Conservation (phyloP, 169 alveolate genomes). For the Cryptosporidium meleagridis region DNA sequence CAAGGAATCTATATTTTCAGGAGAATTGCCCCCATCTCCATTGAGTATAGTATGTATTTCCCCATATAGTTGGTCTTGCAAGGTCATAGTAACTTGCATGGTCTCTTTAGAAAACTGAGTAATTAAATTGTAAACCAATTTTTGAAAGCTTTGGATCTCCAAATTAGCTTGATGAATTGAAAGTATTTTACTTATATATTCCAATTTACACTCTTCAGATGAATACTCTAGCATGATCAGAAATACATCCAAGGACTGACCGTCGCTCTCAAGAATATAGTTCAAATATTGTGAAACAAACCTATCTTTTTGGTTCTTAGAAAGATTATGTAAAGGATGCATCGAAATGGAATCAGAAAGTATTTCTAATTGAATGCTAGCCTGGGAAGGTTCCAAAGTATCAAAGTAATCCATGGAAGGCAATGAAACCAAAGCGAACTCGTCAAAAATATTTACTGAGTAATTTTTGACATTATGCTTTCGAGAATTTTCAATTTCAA, state of each 20-base stretch:
- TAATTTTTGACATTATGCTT: neutral
- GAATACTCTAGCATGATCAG: constrained; percentile 56
- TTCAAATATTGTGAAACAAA: constrained; percentile 58
- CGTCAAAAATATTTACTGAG: constrained; percentile 6
- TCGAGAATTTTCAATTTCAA: constrained; percentile 16
- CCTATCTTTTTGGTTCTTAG: constrained; percentile 1
- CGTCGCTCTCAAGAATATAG: constrained; percentile 17
- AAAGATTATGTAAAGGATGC: neutral
- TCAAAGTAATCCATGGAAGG: constrained; percentile 6
- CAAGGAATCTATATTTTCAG: neutral
- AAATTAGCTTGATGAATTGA: neutral
- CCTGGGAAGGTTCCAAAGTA: constrained; percentile 15
- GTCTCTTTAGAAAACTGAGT: constrained; percentile 49
- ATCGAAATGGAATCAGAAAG: neutral
- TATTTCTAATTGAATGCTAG: constrained; percentile 4
- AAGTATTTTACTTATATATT: constrained; percentile 11
- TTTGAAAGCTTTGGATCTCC: constrained; percentile 17
- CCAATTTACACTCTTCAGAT: constrained; percentile 21
- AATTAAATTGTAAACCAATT: constrained; percentile 18
- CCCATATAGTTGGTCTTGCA: constrained; percentile 15
- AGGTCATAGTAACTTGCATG: constrained; percentile 6
- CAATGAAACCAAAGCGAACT: constrained; percentile 1
- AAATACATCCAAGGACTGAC: constrained; percentile 27
- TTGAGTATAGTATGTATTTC: neutral
- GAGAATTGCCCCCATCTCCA: neutral